phyloP scores from a whole-genome alignment of 345 rosid species.

The Camelina laxa region DNA sequence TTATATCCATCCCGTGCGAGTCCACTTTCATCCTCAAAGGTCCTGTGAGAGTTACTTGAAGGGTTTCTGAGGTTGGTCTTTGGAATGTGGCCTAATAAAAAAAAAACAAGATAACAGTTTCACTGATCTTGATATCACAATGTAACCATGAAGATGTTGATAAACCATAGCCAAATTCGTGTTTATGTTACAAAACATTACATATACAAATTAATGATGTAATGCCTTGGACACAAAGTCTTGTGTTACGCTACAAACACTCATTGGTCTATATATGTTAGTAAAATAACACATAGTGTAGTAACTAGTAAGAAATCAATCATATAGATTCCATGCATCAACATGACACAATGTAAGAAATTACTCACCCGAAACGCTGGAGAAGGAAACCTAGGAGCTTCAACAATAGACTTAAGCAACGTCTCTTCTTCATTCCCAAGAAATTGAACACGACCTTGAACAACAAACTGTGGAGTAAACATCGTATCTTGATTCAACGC shows the following conservation, averaged over 20 bases:
- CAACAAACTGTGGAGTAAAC: slow-evolving; percentile 87
- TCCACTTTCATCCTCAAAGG: slow-evolving; percentile 64
- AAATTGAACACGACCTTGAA: slow-evolving; percentile 72
- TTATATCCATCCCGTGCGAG: slow-evolving; percentile 55
- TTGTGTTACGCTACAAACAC: background rate
- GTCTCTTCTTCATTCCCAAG: slow-evolving; percentile 70
- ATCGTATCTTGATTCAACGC: slow-evolving; percentile 76
- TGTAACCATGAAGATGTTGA: background rate
- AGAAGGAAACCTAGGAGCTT: slow-evolving; percentile 69
- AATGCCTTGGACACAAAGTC: background rate
- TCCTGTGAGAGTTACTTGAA: slow-evolving; percentile 69
- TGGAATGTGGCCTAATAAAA: slow-evolving; percentile 62
- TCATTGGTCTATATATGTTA: background rate
- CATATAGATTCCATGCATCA: background rate
- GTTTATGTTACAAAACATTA: background rate
- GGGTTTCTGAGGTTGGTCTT: slow-evolving; percentile 58
- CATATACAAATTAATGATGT: background rate
- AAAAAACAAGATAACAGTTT: background rate
- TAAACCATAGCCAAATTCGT: slow-evolving; percentile 11
- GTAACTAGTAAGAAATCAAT: background rate
- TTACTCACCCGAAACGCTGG: slow-evolving; percentile 61
- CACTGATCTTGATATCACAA: slow-evolving; percentile 15
- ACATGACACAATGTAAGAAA: background rate
- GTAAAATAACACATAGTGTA: background rate
- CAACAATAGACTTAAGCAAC: slow-evolving; percentile 53